Percentiles rank a stretch among this genome's conserved stretches.
Conservation (phyloP, 2,329 filamentous ascomycete species). For the Fusarium kyushuense region DNA sequence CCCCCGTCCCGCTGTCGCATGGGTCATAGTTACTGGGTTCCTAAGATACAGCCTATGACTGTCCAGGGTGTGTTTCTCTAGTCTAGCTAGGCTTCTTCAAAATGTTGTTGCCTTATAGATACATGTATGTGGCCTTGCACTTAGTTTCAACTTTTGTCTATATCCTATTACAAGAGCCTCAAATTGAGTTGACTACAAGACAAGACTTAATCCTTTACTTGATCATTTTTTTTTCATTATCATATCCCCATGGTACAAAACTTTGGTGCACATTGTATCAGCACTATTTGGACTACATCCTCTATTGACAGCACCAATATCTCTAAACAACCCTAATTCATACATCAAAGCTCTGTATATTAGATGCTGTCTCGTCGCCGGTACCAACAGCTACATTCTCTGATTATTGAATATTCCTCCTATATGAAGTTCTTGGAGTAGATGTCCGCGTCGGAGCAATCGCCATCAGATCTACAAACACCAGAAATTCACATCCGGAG, state of each 20-base stretch:
- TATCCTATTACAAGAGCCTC: slow-evolving; percentile 18
- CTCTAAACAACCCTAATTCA: neutral
- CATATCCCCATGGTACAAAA: slow-evolving; percentile 1
- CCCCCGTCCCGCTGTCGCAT: slow-evolving; percentile 43
- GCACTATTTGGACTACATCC: neutral
- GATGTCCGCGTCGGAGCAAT: slow-evolving; percentile 45
- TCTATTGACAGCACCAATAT: slow-evolving; percentile 3
- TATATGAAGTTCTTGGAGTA: slow-evolving; percentile 39
- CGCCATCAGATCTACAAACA: slow-evolving; percentile 31
- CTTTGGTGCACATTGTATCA: slow-evolving; percentile 2
- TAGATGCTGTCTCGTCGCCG: slow-evolving; percentile 4
- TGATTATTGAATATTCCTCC: slow-evolving; percentile 7
- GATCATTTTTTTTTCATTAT: slow-evolving; percentile 1
- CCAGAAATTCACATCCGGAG: slow-evolving; percentile 49
- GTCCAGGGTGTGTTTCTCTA: slow-evolving; percentile 18
- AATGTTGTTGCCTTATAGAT: slow-evolving; percentile 35
- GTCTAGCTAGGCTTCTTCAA: slow-evolving; percentile 10
- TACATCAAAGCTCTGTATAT: slow-evolving; percentile 13
- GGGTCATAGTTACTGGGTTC: slow-evolving; percentile 32
- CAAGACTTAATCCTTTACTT: slow-evolving; percentile 17
- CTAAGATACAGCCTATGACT: slow-evolving; percentile 35
- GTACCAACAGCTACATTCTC: slow-evolving; percentile 3
- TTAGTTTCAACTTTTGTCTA: slow-evolving; percentile 25
- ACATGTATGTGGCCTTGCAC: slow-evolving; percentile 41
- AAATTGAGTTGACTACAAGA: slow-evolving; percentile 13